Evolutionary conservation across 192 early-diverging fungal species (phyloP), one percentile per base, ranked within the genome.

Genomic region (Spizellomyces punctatus): DNA sequence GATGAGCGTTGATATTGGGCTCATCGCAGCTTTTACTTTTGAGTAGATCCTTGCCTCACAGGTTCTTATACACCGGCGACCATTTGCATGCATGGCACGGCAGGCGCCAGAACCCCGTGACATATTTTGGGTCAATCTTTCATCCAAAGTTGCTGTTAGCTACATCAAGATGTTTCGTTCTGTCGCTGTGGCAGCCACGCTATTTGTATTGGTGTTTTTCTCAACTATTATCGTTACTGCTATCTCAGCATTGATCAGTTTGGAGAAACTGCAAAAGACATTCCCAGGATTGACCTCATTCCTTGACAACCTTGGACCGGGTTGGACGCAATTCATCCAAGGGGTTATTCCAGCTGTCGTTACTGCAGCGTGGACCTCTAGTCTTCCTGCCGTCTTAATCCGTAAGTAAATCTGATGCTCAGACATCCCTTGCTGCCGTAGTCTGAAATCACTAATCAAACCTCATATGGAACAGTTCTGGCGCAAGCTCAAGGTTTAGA

Each of bases 41-140:
- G 21, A 6, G 8, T 72, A 82, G 76, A 78, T 75, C 64, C 58
- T 86, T 27, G 85, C 79, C 6, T 72, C 84, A 41, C 85, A 86
- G 69, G 71, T 74, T 22, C 68, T 81, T 46, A 49, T 81, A 6
- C 64, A 80, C 48, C 67, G 67, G 16, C 72, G 76, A 12, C 85
- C 85, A 6, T 86, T 85, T 59, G 76, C 81, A 49, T 84, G 78
- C 64, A 79, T 83, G 66, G 75, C 75, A 10, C 75, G 72, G 46
- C 72, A 74, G 52, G 85, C 85, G 10, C 85, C 85, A 10, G 85
- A 86, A 57, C 85, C 85, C 8, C 78, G 85, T 9, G 85, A 86
- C 71, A 71, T 86, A 5, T 86, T 80, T 76, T 86, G 85, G 85
- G 68, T 66, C 58, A 86, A 86, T 64, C 72, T 86, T 41, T 78